Evolutionary conservation across 306 rosid species (phyloP).

Genomic region (Prinsepia uniflora): DNA sequence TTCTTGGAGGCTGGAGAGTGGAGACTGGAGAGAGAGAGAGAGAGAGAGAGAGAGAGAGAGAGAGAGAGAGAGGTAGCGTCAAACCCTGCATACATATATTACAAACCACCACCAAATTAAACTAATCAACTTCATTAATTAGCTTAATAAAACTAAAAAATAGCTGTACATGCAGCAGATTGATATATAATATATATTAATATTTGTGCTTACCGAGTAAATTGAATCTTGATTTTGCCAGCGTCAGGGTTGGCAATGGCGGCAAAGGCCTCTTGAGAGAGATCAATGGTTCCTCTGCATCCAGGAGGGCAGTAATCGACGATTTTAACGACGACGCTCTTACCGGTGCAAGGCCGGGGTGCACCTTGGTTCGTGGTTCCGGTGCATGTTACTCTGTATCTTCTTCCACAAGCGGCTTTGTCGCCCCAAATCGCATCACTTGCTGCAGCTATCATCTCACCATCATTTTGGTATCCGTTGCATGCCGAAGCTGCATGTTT

Average conservation of each 20-base stretch:
- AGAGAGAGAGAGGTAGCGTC: no score
- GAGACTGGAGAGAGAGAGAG: no score
- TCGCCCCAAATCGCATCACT: constrained; percentile 9
- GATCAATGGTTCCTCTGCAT: constrained; percentile 24
- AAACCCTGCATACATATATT: no score
- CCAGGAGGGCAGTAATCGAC: constrained; percentile 27
- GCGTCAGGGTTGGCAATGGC: constrained; percentile 18
- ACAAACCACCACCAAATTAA: no score
- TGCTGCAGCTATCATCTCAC: constrained; percentile 18
- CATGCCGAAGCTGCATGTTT: constrained; percentile 1
- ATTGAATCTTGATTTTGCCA: constrained; percentile 21
- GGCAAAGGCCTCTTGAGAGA: constrained; percentile 28
- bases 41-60: no score
- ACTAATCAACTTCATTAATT: no score
- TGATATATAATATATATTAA: no score
- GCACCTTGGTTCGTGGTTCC: constrained; percentile 19
- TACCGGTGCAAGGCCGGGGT: constrained; percentile 19
- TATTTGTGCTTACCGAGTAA: constrained; percentile 9
- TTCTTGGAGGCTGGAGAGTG: no score
- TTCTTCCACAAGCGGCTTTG: constrained; percentile 17
- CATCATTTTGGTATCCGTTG: not conserved
- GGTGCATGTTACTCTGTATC: constrained; percentile 13
- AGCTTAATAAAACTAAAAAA: no score
- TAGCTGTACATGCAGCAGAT: no score
- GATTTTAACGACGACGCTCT: constrained; percentile 18